Percentiles rank a stretch among this genome's conserved stretches.
Conservation (phyloP, 2,329 filamentous ascomycete species). For the Fusarium proliferatum region DNA sequence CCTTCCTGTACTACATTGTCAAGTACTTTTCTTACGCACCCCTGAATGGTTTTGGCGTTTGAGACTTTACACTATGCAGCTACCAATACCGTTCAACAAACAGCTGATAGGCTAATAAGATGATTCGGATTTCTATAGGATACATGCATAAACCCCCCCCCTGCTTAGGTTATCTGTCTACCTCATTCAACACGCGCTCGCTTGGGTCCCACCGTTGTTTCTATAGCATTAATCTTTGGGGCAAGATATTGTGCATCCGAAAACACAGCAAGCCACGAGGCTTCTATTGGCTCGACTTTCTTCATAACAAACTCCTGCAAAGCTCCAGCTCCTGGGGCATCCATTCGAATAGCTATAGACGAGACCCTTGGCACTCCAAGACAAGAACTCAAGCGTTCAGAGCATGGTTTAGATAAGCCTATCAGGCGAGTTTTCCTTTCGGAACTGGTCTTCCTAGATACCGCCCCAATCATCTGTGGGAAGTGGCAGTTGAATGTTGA, state of each 20-base stretch:
- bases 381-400: slow-evolving; percentile 65
- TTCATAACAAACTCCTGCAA: slow-evolving; percentile 67
- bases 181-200: slow-evolving; percentile 32
- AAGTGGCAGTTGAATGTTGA: slow-evolving; percentile 70
- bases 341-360: slow-evolving; percentile 68
- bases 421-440: slow-evolving; percentile 66
- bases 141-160: background rate
- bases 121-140: background rate
- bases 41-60: background rate
- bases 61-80: background rate
- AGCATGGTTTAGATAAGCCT: slow-evolving; percentile 69
- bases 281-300: slow-evolving; percentile 63
- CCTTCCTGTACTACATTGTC: background rate
- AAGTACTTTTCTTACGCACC: background rate
- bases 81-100: background rate
- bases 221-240: slow-evolving; percentile 50
- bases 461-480: slow-evolving; percentile 63
- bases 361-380: slow-evolving; percentile 73
- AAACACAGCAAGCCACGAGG: slow-evolving; percentile 61
- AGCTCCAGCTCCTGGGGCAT: slow-evolving; percentile 66
- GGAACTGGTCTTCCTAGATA: slow-evolving; percentile 56
- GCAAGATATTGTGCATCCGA: slow-evolving; percentile 42
- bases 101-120: background rate
- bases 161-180: background rate
- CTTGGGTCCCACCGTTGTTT: slow-evolving; percentile 52